phyloP scores from a whole-genome alignment of 2,329 filamentous ascomycete genomes.

The Clonostachys solani region DNA sequence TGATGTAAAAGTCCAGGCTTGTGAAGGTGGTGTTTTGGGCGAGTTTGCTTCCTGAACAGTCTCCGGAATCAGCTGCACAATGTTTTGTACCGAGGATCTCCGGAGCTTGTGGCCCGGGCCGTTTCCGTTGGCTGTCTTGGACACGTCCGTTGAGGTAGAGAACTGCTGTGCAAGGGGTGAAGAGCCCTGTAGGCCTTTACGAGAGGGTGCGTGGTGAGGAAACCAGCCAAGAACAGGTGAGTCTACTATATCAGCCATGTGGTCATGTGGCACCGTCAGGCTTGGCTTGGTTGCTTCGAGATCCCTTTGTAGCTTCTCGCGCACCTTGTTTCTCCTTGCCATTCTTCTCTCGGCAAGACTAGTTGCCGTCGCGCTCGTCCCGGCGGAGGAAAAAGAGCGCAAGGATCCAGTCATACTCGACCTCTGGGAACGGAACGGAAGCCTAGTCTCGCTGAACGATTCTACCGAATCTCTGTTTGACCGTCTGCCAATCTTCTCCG shows the following conservation, averaged over 20 bases:
- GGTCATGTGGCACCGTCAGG: not conserved
- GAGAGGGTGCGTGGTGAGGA: not conserved
- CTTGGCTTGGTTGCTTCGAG: slow-evolving; percentile 1
- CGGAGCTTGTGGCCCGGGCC: not conserved
- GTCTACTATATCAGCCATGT: not conserved
- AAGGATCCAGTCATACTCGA: too few species aligned
- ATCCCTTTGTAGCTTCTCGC: slow-evolving; percentile 4
- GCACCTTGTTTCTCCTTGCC: slow-evolving; percentile 1
- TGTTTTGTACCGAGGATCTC: not conserved
- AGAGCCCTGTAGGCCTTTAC: not conserved
- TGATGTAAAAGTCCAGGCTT: not conserved
- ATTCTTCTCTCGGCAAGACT: slow-evolving; percentile 2
- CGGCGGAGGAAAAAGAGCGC: not conserved
- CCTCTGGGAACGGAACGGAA: too few species aligned
- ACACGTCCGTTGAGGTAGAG: not conserved
- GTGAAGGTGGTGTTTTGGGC: not conserved
- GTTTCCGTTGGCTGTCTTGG: not conserved
- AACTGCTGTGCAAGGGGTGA: not conserved
- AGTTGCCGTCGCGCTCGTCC: not conserved
- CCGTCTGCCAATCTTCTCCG: not conserved
- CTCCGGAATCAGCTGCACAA: slow-evolving; percentile 1
- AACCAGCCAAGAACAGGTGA: slow-evolving; percentile 4
- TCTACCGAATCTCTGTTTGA: not conserved
- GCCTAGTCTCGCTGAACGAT: not conserved
- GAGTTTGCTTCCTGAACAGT: slow-evolving; percentile 1